A percentile compares a stretch with the other conserved stretches of the same genome.
Evolutionary conservation across 1,139 yeast species (phyloP).

Genomic region (Nakaseomyces uthaithaninus): DNA sequence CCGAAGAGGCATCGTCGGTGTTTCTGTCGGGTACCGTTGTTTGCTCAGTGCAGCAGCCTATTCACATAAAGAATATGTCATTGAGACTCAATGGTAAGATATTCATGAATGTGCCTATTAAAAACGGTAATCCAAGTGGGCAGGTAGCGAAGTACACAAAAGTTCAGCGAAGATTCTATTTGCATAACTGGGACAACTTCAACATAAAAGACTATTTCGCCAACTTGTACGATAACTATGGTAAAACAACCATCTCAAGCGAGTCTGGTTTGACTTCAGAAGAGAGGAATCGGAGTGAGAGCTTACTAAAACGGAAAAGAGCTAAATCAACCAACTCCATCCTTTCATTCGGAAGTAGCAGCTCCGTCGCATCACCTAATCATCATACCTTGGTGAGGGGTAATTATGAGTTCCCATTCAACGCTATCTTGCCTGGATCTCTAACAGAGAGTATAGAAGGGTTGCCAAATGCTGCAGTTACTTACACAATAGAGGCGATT

Average conservation of each 20-base stretch:
- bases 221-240: constrained; percentile 27
- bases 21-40: constrained; percentile 71
- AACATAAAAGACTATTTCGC: constrained; percentile 38
- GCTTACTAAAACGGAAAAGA: constrained; percentile 10
- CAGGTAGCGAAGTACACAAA: constrained; percentile 43
- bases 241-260: constrained; percentile 15
- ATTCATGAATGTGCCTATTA: constrained; percentile 50
- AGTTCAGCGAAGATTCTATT: constrained; percentile 61
- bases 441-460: constrained; percentile 89
- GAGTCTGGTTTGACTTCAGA: constrained; percentile 13
- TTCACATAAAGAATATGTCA: constrained; percentile 54
- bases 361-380: constrained; percentile 29
- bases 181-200: constrained; percentile 66
- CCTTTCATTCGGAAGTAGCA: constrained; percentile 20
- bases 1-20: constrained; percentile 71
- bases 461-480: constrained; percentile 72
- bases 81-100: constrained; percentile 60
- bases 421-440: constrained; percentile 75
- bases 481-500: constrained; percentile 68
- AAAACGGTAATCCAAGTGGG: constrained; percentile 41
- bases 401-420: constrained; percentile 86
- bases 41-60: constrained; percentile 67
- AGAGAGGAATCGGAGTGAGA: constrained; percentile 16
- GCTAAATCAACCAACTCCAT: constrained; percentile 9
- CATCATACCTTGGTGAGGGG: constrained; percentile 50